phyloP scores from a whole-genome alignment of 176 grass and related monocot genomes.

The Aegilops sharonensis region DNA sequence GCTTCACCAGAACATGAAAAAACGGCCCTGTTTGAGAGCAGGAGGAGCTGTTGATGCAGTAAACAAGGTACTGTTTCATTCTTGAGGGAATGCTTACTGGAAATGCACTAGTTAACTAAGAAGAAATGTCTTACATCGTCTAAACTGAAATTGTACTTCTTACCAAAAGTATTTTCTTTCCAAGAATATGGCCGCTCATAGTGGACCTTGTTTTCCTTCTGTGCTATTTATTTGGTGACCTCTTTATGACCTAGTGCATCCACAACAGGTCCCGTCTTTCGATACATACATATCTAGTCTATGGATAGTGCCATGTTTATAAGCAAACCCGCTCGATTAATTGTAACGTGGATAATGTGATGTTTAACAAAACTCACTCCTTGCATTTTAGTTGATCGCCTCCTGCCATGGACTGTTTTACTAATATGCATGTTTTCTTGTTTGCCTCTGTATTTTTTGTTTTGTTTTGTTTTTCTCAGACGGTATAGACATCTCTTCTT shows the following conservation, averaged over 20 bases:
- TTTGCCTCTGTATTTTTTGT: background rate
- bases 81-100: background rate
- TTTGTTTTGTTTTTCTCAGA: background rate
- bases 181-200: background rate
- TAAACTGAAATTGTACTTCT: background rate
- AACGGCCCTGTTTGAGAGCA: slow-evolving; percentile 25
- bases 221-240: background rate
- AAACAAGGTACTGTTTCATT: slow-evolving; percentile 21
- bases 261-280: background rate
- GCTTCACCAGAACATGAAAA: slow-evolving; percentile 25
- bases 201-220: background rate
- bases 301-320: background rate
- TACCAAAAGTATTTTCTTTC: slow-evolving; percentile 34
- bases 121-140: background rate
- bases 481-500: background rate
- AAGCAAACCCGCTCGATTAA: background rate
- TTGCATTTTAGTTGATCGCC: background rate
- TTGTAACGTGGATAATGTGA: background rate
- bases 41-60: background rate
- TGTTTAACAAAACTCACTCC: background rate
- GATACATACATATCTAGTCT: background rate
- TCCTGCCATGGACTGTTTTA: too few species aligned
- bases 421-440: background rate
- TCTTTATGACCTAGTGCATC: background rate
- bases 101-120: background rate